Base-by-base conservation (phyloP, 441 rosid species). In the Erysimum cheiri region DNA sequence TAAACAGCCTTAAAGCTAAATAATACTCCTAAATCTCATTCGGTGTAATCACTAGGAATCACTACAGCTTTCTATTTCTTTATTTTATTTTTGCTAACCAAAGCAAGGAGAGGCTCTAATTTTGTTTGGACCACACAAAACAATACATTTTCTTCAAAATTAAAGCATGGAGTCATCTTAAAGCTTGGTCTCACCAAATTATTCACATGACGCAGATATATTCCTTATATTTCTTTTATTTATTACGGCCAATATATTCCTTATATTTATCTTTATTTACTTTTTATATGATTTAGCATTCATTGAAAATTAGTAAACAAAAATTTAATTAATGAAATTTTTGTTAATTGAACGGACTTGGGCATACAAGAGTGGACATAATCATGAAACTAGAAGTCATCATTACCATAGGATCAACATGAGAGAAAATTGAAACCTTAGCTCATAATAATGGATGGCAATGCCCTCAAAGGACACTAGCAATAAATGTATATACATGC, bases 1-100 rank as follows among this genome's bases (percentile, higher is more conserved):
- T 44, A 10, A 67, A 74, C 78, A 67, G 78, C 73, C 73, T 60
- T 74, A 74, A 74, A 74, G 73, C 58, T 52, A 60, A 50, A 32
- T 65, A 41, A 44, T 44, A 15, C 24, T 22, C 24, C 24, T 52
- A 53, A 52, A 67, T 74, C 64, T 74, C 78, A 74, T 44, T 74
- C 8, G 64, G 69, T 67, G 73, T 74, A 74, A 60, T 73, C 73
- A 73, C 61, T 73, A 72, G 7, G 31, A 64, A 57, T 64, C 71
- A 73, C 64, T 74, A 66, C 64, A 36, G 19, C 73, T 60, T 74
- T 60, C 50, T 52, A 26, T 0, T 67, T 67, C 6, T 60, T 67
- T 67, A 32, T 35, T 60, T 56, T 5, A 1, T 28, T 37, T 46
- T 47, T 50, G 6, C 22, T 39, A 41, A 53, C 17, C 63, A 67